Percentiles rank a stretch among this genome's conserved stretches.
These are phyloP conservation scores for Acacia melanoxylon DNA, from an alignment of 306 rosid genomes.

Conservation along the genomic window DNA sequence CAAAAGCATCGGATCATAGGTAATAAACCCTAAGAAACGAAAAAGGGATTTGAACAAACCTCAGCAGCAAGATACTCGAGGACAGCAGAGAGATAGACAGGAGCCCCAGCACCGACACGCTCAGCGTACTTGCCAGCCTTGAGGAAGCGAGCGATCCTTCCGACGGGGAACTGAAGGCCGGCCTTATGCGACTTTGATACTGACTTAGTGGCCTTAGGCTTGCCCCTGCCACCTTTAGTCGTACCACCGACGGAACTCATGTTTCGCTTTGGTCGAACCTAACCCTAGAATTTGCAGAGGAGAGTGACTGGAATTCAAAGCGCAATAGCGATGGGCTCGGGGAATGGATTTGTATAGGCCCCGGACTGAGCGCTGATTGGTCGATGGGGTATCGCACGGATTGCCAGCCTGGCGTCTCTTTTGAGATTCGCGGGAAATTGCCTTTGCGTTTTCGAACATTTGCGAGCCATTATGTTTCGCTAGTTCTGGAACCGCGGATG, in stretches of 20 bases:
- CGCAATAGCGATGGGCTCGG: rapidly evolving
- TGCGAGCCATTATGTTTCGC: neutral
- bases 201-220: conserved; percentile 83
- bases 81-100: conserved; percentile 85
- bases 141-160: conserved; percentile 79
- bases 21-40: neutral
- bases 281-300: conserved; percentile 6
- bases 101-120: conserved; percentile 95
- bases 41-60: conserved; percentile 33
- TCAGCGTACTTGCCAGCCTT: conserved; percentile 91
- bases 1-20: neutral
- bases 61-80: conserved; percentile 92
- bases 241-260: conserved; percentile 79
- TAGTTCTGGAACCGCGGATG: too few species aligned
- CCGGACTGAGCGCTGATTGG: conserved; percentile 21
- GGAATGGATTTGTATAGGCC: conserved; percentile 36
- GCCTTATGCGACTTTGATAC: conserved; percentile 84
- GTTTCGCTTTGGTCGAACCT: conserved; percentile 26
- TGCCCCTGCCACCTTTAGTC: conserved; percentile 94
- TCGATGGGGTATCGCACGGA: conserved; percentile 13
- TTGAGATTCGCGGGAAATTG: conserved; percentile 13
- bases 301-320: neutral
- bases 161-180: conserved; percentile 89
- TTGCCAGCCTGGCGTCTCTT: conserved; percentile 43
- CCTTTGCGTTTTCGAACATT: conserved; percentile 9